Conservation (phyloP, 257 asterid genomes). For the Primulina tabacum region DNA sequence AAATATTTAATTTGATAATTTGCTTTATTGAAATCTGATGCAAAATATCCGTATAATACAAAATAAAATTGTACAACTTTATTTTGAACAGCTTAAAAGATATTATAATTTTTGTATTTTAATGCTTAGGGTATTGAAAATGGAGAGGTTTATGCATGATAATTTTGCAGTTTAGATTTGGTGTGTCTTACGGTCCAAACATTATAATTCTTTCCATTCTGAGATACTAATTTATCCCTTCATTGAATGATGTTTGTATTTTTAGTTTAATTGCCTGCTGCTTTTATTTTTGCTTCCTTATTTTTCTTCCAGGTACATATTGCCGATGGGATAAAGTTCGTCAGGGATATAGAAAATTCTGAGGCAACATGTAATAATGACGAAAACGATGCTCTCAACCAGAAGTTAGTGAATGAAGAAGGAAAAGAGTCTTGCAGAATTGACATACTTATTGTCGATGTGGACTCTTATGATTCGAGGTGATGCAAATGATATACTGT, state of each 20-base stretch:
- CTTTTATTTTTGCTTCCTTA: background rate
- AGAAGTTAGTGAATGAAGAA: slow-evolving; percentile 32
- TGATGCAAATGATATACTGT: slow-evolving; percentile 23
- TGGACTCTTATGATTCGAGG: slow-evolving; percentile 89
- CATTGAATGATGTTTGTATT: slow-evolving; percentile 9
- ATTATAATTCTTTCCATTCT: background rate
- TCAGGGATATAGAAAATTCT: slow-evolving; percentile 39
- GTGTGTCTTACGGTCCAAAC: background rate
- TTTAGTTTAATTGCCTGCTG: background rate
- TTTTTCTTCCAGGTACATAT: slow-evolving; percentile 52
- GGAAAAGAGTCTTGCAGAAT: slow-evolving; percentile 32
- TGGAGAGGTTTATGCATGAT: background rate
- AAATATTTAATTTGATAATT: no score
- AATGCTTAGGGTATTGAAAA: background rate
- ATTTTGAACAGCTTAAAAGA: background rate
- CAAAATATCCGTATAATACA: background rate
- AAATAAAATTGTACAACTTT: no score
- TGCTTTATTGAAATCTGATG: background rate
- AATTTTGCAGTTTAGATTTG: background rate
- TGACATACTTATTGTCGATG: slow-evolving; percentile 81
- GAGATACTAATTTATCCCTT: slow-evolving; percentile 1
- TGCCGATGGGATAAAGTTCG: slow-evolving; percentile 67
- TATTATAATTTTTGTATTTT: no score
- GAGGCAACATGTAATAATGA: slow-evolving; percentile 25
- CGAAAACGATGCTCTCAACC: slow-evolving; percentile 16